A percentile compares a stretch with the other conserved stretches of the same genome.
Conservation (phyloP, 257 asterid genomes). For the Vinca minor region DNA sequence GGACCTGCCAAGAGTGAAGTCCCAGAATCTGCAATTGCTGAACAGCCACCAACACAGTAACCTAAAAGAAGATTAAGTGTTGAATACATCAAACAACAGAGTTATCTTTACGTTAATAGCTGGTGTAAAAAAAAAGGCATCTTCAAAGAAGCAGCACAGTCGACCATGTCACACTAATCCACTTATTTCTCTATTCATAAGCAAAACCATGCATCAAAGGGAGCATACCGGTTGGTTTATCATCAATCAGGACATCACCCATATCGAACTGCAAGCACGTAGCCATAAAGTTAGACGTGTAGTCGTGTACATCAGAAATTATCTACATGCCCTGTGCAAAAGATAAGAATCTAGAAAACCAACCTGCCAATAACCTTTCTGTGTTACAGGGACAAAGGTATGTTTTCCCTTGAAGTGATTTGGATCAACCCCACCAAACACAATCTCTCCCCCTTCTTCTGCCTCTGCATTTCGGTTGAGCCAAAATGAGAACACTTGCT, state of each 20-base stretch:
- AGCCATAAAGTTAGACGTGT: slow-evolving; percentile 11
- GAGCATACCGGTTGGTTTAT: slow-evolving; percentile 65
- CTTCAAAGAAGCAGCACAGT: background rate
- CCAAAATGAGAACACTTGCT: slow-evolving; percentile 96
- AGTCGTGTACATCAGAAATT: background rate
- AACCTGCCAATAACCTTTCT: slow-evolving; percentile 98
- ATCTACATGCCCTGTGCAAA: background rate
- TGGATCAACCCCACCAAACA: slow-evolving; percentile 93
- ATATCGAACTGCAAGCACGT: slow-evolving; percentile 59
- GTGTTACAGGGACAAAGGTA: slow-evolving; percentile 71
- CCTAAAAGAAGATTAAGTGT: slow-evolving; percentile 34
- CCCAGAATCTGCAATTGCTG: slow-evolving; percentile 99
- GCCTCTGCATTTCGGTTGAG: slow-evolving; percentile 63
- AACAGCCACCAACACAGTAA: slow-evolving; percentile 72
- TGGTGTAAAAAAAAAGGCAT: background rate
- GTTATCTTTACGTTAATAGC: background rate
- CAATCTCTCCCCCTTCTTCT: slow-evolving; percentile 85
- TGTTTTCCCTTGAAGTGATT: slow-evolving; percentile 80
- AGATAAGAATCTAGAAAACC: slow-evolving; percentile 21
- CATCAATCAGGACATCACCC: slow-evolving; percentile 94
- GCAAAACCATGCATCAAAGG: background rate
- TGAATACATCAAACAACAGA: slow-evolving; percentile 3
- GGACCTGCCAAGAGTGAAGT: slow-evolving; percentile 98
- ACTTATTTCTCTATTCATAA: background rate
- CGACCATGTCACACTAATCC: background rate